Evolutionary conservation across 768 basidiomycete genomes (phyloP).

Genomic region (Xerocomus brunneocitrinus): DNA sequence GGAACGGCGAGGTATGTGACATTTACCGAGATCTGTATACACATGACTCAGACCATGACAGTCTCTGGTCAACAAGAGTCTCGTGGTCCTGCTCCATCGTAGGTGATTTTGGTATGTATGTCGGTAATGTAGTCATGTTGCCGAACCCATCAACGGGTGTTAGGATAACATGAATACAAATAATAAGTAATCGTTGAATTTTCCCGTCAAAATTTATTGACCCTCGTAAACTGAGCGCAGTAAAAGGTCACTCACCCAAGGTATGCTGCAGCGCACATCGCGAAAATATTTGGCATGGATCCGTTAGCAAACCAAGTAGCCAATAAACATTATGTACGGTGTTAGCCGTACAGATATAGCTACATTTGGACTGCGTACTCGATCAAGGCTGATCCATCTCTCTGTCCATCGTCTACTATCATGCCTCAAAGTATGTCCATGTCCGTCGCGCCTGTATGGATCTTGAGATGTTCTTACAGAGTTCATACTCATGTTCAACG

Average conservation of each 20-base stretch:
- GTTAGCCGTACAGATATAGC: too few species aligned
- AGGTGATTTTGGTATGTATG: constrained; percentile 1
- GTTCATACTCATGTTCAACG: constrained; percentile 9
- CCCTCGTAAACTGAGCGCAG: not conserved
- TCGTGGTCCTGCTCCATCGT: constrained; percentile 18
- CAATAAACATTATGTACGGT: too few species aligned
- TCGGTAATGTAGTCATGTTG: not conserved
- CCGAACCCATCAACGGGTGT: not conserved
- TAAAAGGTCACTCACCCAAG: not conserved
- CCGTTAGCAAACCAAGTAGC: too few species aligned
- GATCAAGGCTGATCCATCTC: not conserved
- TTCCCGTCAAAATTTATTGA: not conserved
- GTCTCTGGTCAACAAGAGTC: constrained; percentile 22
- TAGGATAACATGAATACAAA: not conserved
- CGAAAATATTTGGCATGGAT: too few species aligned
- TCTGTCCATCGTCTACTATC: not conserved
- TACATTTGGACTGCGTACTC: too few species aligned
- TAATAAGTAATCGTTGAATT: not conserved
- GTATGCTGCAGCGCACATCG: too few species aligned
- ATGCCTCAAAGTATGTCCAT: constrained; percentile 20
- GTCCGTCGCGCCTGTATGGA: not conserved
- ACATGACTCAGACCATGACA: constrained; percentile 1
- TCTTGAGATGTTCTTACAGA: not conserved
- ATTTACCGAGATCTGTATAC: not conserved
- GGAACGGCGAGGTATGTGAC: constrained; percentile 37